Evolutionary conservation across 495 filamentous ascomycete species (phyloP).

Genomic region (Lentithecium fluviatile): DNA sequence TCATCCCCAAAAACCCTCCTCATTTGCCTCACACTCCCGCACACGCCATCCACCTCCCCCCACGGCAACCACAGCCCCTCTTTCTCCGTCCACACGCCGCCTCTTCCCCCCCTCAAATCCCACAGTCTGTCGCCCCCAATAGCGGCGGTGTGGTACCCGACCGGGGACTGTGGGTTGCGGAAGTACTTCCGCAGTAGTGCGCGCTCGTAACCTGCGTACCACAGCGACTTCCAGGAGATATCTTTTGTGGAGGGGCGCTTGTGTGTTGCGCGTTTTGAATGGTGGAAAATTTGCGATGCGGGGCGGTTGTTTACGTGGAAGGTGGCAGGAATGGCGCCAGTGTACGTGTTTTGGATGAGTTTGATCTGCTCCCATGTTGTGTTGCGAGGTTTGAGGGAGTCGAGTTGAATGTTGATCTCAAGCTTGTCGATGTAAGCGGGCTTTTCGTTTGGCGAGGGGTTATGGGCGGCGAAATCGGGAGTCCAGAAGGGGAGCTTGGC

Average conservation of each 20-base stretch:
- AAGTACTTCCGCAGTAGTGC: slow-evolving; percentile 33
- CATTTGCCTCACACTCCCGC: slow-evolving; percentile 48
- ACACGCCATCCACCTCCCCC: slow-evolving; percentile 49
- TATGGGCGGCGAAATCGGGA: slow-evolving; percentile 16
- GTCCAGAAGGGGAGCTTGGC: slow-evolving; percentile 28
- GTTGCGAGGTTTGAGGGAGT: slow-evolving; percentile 24
- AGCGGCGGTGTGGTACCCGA: slow-evolving; percentile 48
- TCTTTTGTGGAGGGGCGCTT: background rate
- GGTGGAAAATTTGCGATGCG: background rate
- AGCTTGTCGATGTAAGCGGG: slow-evolving; percentile 24
- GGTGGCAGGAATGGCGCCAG: slow-evolving; percentile 22
- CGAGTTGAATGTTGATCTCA: slow-evolving; percentile 9
- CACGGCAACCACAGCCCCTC: slow-evolving; percentile 53
- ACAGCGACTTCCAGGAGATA: slow-evolving; percentile 18
- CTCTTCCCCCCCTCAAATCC: slow-evolving; percentile 55
- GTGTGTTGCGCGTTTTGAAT: background rate
- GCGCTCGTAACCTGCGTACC: slow-evolving; percentile 29
- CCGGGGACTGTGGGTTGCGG: slow-evolving; percentile 46
- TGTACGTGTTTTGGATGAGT: slow-evolving; percentile 33
- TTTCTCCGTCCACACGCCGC: slow-evolving; percentile 60
- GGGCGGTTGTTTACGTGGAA: slow-evolving; percentile 21
- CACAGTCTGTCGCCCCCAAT: slow-evolving; percentile 54
- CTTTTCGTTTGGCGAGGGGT: slow-evolving; percentile 22
- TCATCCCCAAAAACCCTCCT: slow-evolving; percentile 49
- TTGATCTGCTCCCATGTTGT: slow-evolving; percentile 23